A percentile compares a stretch with the other conserved stretches of the same genome.
Conservation (phyloP, 331 rosid genomes). For the Malus hybrid region DNA sequence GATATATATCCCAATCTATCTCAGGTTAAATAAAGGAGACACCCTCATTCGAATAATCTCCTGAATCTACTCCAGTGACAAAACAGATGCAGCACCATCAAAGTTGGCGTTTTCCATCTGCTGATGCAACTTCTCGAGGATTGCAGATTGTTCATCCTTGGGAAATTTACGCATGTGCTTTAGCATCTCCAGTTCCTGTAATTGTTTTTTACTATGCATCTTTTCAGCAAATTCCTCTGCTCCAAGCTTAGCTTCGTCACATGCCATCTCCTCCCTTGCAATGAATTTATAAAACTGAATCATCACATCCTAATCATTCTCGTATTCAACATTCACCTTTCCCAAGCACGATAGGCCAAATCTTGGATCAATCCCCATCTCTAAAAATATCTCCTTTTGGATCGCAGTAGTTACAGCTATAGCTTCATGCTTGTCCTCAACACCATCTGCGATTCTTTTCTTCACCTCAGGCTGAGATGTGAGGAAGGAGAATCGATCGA, state of each 20-base stretch:
- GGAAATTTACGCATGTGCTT: conserved; percentile 59
- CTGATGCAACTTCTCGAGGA: conserved; percentile 68
- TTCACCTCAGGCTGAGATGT: conserved; percentile 35
- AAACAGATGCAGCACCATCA: conserved; percentile 44
- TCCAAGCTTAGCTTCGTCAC: conserved; percentile 88
- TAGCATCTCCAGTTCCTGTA: conserved; percentile 73
- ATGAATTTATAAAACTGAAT: conserved; percentile 58
- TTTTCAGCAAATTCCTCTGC: conserved; percentile 59
- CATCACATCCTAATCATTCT: conserved; percentile 70
- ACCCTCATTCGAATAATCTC: conserved; percentile 60
- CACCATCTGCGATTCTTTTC: conserved; percentile 68
- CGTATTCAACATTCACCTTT: conserved; percentile 49
- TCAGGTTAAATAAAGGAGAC: conserved; percentile 46
- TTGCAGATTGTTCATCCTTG: conserved; percentile 68
- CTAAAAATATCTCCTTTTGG: conserved; percentile 73
- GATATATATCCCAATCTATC: conserved; percentile 14
- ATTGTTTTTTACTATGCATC: conserved; percentile 36
- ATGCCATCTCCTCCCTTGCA: conserved; percentile 74
- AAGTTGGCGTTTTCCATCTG: conserved; percentile 56
- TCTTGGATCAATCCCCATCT: conserved; percentile 78
- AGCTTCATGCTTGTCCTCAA: conserved; percentile 77
- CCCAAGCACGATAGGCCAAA: conserved; percentile 73
- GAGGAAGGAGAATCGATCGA: conserved; percentile 42
- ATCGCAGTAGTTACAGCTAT: conserved; percentile 79
- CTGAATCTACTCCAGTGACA: conserved; percentile 49